Conservation (phyloP, 441 rosid genomes). For the Erysimum cheiri region DNA sequence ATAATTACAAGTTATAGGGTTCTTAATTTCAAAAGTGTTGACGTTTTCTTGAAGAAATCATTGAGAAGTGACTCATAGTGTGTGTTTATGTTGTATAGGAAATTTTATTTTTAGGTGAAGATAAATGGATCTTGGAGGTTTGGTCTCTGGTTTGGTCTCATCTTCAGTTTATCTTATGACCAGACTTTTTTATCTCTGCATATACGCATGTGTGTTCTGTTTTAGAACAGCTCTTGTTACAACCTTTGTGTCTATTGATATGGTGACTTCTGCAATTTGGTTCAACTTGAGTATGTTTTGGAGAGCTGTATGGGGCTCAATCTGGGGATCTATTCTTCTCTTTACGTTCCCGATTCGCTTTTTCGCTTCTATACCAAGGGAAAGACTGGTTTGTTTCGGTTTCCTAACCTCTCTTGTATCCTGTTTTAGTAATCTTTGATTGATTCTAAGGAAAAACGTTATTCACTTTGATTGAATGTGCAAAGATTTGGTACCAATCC, state of each 20-base stretch:
- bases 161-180: slow-evolving; percentile 42
- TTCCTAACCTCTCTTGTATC: slow-evolving; percentile 4
- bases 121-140: slow-evolving; percentile 44
- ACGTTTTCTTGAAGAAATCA: slow-evolving; percentile 1
- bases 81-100: slow-evolving; percentile 29
- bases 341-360: slow-evolving; percentile 63
- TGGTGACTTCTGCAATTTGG: slow-evolving; percentile 52
- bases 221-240: slow-evolving; percentile 53
- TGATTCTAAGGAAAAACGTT: not conserved
- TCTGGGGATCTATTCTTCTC: slow-evolving; percentile 56
- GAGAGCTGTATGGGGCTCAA: slow-evolving; percentile 52
- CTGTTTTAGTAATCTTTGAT: not conserved
- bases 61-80: slow-evolving; percentile 4
- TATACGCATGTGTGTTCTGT: slow-evolving; percentile 46
- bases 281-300: slow-evolving; percentile 57
- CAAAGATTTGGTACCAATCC: not conserved
- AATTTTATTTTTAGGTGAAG: slow-evolving; percentile 12
- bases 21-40: not conserved
- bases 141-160: slow-evolving; percentile 45
- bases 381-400: slow-evolving; percentile 64
- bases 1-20: not conserved
- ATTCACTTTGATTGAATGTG: not conserved
- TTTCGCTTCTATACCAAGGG: slow-evolving; percentile 64
- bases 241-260: slow-evolving; percentile 58
- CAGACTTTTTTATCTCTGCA: slow-evolving; percentile 55